Conservation (phyloP, 768 basidiomycete genomes). For the Serendipita sp. region DNA sequence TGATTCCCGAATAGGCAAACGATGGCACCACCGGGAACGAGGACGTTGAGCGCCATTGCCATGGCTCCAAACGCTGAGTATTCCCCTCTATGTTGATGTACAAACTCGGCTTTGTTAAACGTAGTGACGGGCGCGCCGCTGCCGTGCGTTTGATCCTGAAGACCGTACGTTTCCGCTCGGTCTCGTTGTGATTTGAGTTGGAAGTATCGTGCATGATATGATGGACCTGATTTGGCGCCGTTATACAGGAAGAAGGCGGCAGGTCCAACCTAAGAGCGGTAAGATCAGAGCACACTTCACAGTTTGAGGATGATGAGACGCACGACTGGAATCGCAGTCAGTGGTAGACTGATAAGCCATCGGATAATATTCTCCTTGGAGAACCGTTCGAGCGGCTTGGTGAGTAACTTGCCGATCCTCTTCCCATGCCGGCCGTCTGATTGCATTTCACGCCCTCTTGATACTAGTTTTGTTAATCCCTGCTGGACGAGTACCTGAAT, state of each 20-base stretch:
- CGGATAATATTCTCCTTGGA: slow-evolving; percentile 31
- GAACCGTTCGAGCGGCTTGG: slow-evolving; percentile 31
- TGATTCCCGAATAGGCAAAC: slow-evolving; percentile 46
- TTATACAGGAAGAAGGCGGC: not conserved
- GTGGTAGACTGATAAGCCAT: slow-evolving; percentile 47
- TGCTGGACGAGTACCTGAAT: slow-evolving; percentile 22
- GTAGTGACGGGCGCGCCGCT: not conserved
- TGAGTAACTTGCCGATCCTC: slow-evolving; percentile 32
- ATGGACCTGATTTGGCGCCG: slow-evolving; percentile 34
- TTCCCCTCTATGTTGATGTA: slow-evolving; percentile 34
- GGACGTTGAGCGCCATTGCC: slow-evolving; percentile 36
- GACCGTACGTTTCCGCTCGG: slow-evolving; percentile 14
- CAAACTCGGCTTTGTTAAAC: slow-evolving; percentile 23
- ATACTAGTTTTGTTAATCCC: slow-evolving; percentile 26
- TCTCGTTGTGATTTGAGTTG: slow-evolving; percentile 42
- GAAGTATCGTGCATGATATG: slow-evolving; percentile 51
- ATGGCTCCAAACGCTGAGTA: slow-evolving; percentile 53
- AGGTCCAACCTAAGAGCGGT: not conserved
- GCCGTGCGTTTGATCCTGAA: not conserved
- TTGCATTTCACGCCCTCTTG: slow-evolving; percentile 23
- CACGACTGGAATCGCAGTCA: slow-evolving; percentile 50
- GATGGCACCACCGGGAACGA: slow-evolving; percentile 44
- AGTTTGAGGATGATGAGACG: slow-evolving; percentile 40
- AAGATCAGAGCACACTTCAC: slow-evolving; percentile 28
- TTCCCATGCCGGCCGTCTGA: slow-evolving; percentile 22